These are phyloP conservation scores for Psilocybe subaeruginosa DNA, from an alignment of 768 basidiomycete species.

Conservation along the genomic window DNA sequence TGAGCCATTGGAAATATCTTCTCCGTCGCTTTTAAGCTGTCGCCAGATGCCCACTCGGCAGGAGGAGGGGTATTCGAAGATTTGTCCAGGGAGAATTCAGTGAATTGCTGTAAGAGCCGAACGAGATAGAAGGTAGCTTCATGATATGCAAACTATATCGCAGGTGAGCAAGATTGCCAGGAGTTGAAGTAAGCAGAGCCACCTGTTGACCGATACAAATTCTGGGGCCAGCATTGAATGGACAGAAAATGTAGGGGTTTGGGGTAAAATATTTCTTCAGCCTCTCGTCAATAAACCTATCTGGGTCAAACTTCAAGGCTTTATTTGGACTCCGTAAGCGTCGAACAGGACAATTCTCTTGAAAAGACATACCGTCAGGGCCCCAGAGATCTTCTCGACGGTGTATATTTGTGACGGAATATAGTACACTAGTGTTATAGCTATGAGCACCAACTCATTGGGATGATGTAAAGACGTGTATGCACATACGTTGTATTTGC, in stretches of 20 bases:
- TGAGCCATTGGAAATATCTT: conserved; percentile 40
- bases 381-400: conserved; percentile 58
- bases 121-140: conserved; percentile 60
- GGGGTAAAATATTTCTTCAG: conserved; percentile 52
- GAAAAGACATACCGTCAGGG: conserved; percentile 47
- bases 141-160: conserved; percentile 61
- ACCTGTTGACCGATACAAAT: conserved; percentile 56
- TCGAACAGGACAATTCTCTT: not conserved
- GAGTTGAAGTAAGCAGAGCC: not conserved
- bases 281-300: conserved; percentile 64
- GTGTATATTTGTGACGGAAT: conserved; percentile 39
- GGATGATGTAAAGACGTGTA: not conserved
- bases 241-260: conserved; percentile 71
- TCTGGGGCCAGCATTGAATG: conserved; percentile 70
- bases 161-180: conserved; percentile 16
- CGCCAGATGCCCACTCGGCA: conserved; percentile 27
- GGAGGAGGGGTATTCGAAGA: conserved; percentile 34
- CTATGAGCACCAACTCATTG: not conserved
- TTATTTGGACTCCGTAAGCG: not conserved
- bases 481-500: conserved; percentile 39
- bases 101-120: conserved; percentile 53
- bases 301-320: conserved; percentile 64
- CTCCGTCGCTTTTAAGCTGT: conserved; percentile 39
- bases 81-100: conserved; percentile 39
- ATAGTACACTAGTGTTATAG: conserved; percentile 29